phyloP scores from a whole-genome alignment of 106 monocot species.

The Phalaenopsis equestris region DNA sequence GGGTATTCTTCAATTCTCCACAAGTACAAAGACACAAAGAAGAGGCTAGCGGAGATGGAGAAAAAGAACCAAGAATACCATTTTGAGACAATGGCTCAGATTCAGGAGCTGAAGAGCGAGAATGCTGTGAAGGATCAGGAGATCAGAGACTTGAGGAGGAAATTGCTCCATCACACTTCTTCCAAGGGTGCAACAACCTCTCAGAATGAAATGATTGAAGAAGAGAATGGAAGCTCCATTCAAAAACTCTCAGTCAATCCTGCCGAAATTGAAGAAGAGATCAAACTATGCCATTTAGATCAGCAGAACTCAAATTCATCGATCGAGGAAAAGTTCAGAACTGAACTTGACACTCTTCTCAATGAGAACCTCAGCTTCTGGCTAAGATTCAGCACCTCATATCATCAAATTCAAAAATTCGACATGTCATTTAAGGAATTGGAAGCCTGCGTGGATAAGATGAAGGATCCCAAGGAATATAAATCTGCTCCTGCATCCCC shows the following conservation, averaged over 20 bases:
- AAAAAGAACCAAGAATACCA: slow-evolving; percentile 33
- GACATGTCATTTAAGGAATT: slow-evolving; percentile 31
- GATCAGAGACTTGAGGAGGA: slow-evolving; percentile 40
- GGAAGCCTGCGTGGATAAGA: slow-evolving; percentile 32
- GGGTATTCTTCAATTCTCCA: slow-evolving; percentile 58
- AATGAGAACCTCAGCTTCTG: slow-evolving; percentile 94
- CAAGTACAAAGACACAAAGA: slow-evolving; percentile 69
- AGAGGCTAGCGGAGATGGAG: slow-evolving; percentile 41
- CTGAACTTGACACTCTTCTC: slow-evolving; percentile 62
- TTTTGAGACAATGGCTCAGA: slow-evolving; percentile 28
- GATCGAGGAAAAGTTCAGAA: slow-evolving; percentile 67
- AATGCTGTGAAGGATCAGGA: slow-evolving; percentile 70
- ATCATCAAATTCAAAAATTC: slow-evolving; percentile 75
- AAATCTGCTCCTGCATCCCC: neutral
- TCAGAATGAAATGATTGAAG: neutral
- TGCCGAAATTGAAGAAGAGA: slow-evolving; percentile 3
- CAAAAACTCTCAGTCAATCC: neutral
- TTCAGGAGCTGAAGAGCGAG: slow-evolving; percentile 44
- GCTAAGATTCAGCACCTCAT: slow-evolving; percentile 84
- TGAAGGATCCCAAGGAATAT: slow-evolving; percentile 18
- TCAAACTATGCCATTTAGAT: slow-evolving; percentile 14
- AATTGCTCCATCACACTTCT: slow-evolving; percentile 22
- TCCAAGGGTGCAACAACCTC: neutral
- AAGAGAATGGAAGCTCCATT: slow-evolving; percentile 3
- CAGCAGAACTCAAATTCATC: slow-evolving; percentile 12